Percentiles rank a stretch among this genome's conserved stretches.
Conservation (phyloP, 306 rosid species). For the Glycyrrhiza uralensis region DNA sequence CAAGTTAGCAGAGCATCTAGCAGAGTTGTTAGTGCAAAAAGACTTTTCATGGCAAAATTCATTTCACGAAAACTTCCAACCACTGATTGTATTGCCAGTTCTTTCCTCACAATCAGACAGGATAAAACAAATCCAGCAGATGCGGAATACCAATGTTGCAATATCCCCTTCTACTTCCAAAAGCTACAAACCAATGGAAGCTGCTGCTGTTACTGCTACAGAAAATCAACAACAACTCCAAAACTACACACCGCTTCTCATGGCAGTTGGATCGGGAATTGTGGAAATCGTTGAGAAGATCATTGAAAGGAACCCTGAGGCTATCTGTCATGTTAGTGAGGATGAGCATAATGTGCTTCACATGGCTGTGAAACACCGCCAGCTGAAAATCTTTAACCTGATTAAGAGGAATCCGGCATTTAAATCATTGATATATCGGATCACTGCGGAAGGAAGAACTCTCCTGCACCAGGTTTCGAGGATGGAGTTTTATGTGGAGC, state of each 20-base stretch:
- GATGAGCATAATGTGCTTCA: conserved; percentile 19
- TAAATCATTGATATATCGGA: background rate
- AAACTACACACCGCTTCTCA: conserved; percentile 8
- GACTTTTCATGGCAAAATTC: conserved; percentile 23
- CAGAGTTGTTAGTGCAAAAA: background rate
- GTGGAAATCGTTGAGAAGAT: conserved; percentile 18
- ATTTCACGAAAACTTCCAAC: background rate
- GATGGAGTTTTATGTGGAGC: background rate
- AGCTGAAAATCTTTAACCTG: background rate
- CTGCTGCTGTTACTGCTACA: too few relatives aligned
- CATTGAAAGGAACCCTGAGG: conserved; percentile 8
- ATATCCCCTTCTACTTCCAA: too few relatives aligned
- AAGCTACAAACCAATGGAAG: too few relatives aligned
- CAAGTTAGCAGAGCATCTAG: background rate
- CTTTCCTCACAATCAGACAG: conserved; percentile 17
- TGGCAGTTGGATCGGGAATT: conserved; percentile 34
- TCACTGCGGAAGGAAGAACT: background rate
- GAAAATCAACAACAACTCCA: too few relatives aligned
- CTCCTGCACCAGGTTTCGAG: conserved; percentile 30
- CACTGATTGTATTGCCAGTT: conserved; percentile 5
- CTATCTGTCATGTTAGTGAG: background rate
- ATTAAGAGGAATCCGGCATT: background rate
- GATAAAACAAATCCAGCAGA: background rate
- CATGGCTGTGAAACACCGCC: conserved; percentile 27
- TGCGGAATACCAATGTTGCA: too few relatives aligned